Base-by-base conservation (phyloP, 2,329 filamentous ascomycete genomes). In the Pseudopithomyces maydicus region DNA sequence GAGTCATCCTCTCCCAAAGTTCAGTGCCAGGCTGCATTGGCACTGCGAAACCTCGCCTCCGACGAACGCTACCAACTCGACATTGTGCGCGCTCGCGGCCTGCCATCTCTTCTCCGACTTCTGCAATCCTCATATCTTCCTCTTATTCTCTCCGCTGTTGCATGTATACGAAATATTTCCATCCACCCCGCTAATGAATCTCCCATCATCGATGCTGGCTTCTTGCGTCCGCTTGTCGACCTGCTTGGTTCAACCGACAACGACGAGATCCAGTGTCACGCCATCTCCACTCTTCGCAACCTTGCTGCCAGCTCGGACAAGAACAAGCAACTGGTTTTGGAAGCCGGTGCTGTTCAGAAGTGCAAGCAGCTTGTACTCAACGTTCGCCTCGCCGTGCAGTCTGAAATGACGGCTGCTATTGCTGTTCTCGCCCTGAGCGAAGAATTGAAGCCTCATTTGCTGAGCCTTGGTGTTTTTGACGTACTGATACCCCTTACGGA, bases 361-460 rank as follows among this genome's bases (percentile, higher is more conserved):
- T 99, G 95, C 87, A 98, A 97, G 79, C 92, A 98, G 73, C 84
- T 99, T 51, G 93, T 99, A 22, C 82, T 99, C 17, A 89, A 96
- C 54, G 95, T 98, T 2, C 92, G 95, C 0, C 84, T 98, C 47
- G 94, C 91, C 38, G 95, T 99, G 2, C 95, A 99, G 75, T 97
- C 93, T 1, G 95, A 99, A 77, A 99, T 99, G 95, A 99, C 95
- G 4, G 95, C 95, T n/a, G 95, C 95, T 1, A 97, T 99, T 77
- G 95, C 95, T 36, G 95, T 99, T 14, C 84, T 99, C 62, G 95
- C 95, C 17, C 81, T 99, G 50, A 97, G 94, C 67, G 95, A 99
- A 69, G 95, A 99, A 62, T 84, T 99, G 56, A 99, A 99, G 79
- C 87, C 90, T 4, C 91, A 96, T 72, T 84, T 99, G 12, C 81